These are phyloP conservation scores for Rickenella mellea DNA, from an alignment of 768 basidiomycete genomes.

Conservation along the genomic window DNA sequence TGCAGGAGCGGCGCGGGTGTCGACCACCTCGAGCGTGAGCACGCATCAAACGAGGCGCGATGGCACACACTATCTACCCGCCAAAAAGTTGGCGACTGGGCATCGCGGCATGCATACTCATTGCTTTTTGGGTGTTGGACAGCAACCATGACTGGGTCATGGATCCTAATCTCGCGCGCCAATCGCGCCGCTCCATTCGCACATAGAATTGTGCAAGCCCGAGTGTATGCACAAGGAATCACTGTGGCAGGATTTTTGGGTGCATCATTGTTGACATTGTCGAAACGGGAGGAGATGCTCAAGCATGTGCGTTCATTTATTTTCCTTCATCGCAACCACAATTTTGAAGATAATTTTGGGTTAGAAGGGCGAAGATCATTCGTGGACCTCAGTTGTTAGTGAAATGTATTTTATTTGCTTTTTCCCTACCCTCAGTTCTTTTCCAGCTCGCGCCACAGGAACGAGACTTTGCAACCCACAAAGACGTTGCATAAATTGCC, in stretches of 20 bases:
- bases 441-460: too few relatives aligned
- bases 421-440: not conserved
- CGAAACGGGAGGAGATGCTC: constrained; percentile 2
- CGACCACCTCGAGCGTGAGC: constrained; percentile 17
- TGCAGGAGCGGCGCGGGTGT: constrained; percentile 20
- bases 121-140: constrained; percentile 29
- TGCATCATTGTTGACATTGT: constrained; percentile 5
- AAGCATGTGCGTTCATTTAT: too few relatives aligned
- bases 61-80: constrained; percentile 16
- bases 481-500: too few relatives aligned
- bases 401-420: not conserved
- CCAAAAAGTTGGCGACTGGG: constrained; percentile 24
- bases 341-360: not conserved
- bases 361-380: constrained; percentile 5
- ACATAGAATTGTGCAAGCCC: constrained; percentile 14
- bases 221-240: constrained; percentile 13
- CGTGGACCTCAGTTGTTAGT: constrained; percentile 7
- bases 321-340: constrained; percentile 2
- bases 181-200: constrained; percentile 7
- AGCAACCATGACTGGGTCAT: constrained; percentile 21
- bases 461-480: too few relatives aligned
- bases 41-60: constrained; percentile 13
- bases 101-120: constrained; percentile 23
- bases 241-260: constrained; percentile 8
- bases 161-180: constrained; percentile 14